Evolutionary conservation across 2,329 filamentous ascomycete genomes (phyloP), one percentile per base, ranked within the genome.

Genomic region (Claviceps pusilla): DNA sequence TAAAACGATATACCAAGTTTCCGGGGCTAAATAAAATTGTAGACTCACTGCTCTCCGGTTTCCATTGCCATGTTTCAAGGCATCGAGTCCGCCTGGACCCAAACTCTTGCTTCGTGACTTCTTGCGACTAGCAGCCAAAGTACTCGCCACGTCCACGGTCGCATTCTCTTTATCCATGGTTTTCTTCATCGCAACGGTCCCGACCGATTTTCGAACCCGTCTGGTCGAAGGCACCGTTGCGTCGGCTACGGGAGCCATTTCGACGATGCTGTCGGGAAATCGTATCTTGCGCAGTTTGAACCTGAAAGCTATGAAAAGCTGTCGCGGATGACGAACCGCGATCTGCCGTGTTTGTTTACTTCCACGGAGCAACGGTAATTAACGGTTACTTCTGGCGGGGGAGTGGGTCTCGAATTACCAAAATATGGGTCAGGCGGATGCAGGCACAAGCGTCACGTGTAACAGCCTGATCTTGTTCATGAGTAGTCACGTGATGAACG

Each of bases 101-200:
- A 98, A 84, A 71, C 91, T 97, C 75, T 96, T 97, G 71, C 91
- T 96, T 60, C 93, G 83, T 56, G 85, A 87, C 71, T 89, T 91
- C 71, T 77, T 78, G 58, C 77, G 73, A 64, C 68, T 75, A 56
- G 73, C 73, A 35, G 73, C 75, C 59, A 76, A 64, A 55, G 73
- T 70, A 59, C 77, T 76, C 57, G 75, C 77, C 55, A 86, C 68
- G 60, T 88, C 83, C 47, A 83, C 71, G 3, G 84, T 87, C 64
- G 79, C 77, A 75, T 94, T 94, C 66, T 94, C 88, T 68, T 89
- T 89, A 63, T 88, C 84, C 59, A 76, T 69, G 42, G 71, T 69
- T 67, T 72, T 79, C 62, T 63, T 75, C 62, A 64, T 71, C 68
- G 69, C 78, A 62, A 68, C 80, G 60, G 66, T 67, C 19, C 82